Conservation (phyloP, 768 basidiomycete species). For the Xerocomus potaroensis region DNA sequence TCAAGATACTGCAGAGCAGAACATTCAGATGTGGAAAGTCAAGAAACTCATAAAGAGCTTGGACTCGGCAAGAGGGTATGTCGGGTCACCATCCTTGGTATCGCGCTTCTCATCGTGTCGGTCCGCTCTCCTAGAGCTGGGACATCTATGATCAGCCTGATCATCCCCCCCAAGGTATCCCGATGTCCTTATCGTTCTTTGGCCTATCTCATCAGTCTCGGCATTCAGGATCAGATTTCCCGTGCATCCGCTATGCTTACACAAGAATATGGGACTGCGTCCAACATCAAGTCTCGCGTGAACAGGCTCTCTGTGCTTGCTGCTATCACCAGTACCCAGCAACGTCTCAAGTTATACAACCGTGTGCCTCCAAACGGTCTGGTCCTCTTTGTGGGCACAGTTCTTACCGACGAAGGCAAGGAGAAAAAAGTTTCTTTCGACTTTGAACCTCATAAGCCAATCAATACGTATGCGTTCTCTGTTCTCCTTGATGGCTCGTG, state of each 20-base stretch:
- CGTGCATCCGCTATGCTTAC: constrained; percentile 94
- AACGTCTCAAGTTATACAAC: constrained; percentile 94
- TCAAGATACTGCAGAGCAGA: constrained; percentile 86
- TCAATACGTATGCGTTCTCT: constrained; percentile 77
- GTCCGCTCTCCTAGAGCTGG: constrained; percentile 57
- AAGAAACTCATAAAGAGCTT: constrained; percentile 99
- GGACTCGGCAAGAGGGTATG: constrained; percentile 65
- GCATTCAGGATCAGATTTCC: constrained; percentile 81
- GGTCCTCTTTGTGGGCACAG: constrained; percentile 96
- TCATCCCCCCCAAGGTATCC: constrained; percentile 87
- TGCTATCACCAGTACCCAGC: constrained; percentile 97
- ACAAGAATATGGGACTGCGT: constrained; percentile 98
- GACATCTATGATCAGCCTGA: constrained; percentile 98
- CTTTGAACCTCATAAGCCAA: constrained; percentile 97
- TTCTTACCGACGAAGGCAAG: constrained; percentile 97
- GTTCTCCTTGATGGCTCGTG: neutral
- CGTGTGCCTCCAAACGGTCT: constrained; percentile 96
- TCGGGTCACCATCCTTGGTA: neutral
- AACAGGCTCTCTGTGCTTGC: constrained; percentile 96
- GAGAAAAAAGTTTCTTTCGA: constrained; percentile 99
- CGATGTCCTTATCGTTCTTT: constrained; percentile 11
- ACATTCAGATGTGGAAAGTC: constrained; percentile 98
- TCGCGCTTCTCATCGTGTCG: constrained; percentile 21
- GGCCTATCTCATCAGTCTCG: neutral
- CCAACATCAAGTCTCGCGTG: constrained; percentile 99